phyloP scores from a whole-genome alignment of 1,284 basidiomycete species.

The Cryptococcus maquisensis region DNA sequence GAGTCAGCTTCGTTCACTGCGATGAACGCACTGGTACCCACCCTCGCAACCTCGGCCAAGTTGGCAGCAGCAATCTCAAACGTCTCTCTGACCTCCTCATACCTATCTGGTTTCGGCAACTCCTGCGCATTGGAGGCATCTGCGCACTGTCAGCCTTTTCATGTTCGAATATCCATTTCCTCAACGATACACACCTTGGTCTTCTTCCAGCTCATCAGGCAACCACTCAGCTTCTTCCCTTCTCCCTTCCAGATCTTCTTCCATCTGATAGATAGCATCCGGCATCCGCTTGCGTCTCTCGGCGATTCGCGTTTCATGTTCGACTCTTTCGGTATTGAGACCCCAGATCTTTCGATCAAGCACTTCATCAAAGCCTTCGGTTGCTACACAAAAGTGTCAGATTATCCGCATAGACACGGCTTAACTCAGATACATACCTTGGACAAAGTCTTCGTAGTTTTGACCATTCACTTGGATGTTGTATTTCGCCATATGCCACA shows the following conservation, averaged over 20 bases:
- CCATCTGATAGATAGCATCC: constrained; percentile 52
- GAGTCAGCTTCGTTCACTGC: neutral
- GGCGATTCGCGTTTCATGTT: constrained; percentile 64
- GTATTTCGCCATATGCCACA: constrained; percentile 61
- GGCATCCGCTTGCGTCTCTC: constrained; percentile 60
- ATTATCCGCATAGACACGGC: neutral
- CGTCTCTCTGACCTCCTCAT: constrained; percentile 33
- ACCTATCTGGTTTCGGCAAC: constrained; percentile 31
- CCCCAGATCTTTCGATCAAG: constrained; percentile 69
- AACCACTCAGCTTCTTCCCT: constrained; percentile 51
- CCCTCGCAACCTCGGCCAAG: constrained; percentile 32
- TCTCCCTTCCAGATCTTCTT: constrained; percentile 54
- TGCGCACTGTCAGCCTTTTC: neutral
- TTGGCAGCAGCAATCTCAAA: constrained; percentile 30
- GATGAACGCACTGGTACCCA: constrained; percentile 12
- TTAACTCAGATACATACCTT: constrained; percentile 37
- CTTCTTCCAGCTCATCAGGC: constrained; percentile 19
- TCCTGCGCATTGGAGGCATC: constrained; percentile 6
- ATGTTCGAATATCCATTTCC: neutral
- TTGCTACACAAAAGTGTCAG: constrained; percentile 50
- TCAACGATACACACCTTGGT: neutral
- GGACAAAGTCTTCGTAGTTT: constrained; percentile 62
- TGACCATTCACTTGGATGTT: constrained; percentile 76
- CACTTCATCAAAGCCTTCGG: constrained; percentile 73
- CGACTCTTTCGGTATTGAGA: constrained; percentile 61